These are phyloP conservation scores for Cladosporium sp. DNA, from an alignment of 2,329 filamentous ascomycete genomes.

Conservation along the genomic window DNA sequence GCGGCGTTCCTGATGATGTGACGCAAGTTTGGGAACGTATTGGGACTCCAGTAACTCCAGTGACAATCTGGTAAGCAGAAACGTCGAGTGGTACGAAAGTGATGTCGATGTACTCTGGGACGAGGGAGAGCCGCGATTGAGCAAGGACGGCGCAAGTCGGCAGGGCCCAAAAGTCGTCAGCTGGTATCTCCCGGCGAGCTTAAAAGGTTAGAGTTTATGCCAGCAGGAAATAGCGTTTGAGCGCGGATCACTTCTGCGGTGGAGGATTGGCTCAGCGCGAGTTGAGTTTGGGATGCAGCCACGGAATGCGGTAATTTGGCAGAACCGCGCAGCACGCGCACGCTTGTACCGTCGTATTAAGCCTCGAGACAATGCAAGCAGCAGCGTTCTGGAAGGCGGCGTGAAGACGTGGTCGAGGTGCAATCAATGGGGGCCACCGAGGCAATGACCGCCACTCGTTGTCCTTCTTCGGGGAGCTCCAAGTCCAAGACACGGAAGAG, in stretches of 20 bases:
- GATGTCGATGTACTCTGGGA: conserved; percentile 10
- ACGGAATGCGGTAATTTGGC: conserved; percentile 2
- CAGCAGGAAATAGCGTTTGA: conserved; percentile 15
- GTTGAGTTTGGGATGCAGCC: conserved; percentile 19
- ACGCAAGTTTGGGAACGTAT: neutral
- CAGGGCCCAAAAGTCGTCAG: conserved; percentile 20
- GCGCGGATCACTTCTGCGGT: conserved; percentile 17
- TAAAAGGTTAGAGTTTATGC: conserved; percentile 14
- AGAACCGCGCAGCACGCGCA: neutral
- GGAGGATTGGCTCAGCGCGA: conserved; percentile 18
- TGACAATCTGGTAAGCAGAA: conserved; percentile 3
- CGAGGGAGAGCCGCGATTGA: conserved; percentile 14
- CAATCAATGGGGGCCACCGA: neutral
- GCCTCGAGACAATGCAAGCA: neutral
- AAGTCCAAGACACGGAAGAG: conserved; percentile 8
- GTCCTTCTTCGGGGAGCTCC: neutral
- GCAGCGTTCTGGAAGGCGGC: neutral
- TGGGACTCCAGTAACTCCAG: conserved; percentile 7
- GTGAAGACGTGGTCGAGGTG: neutral
- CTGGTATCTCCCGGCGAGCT: conserved; percentile 19
- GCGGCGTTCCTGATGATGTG: neutral
- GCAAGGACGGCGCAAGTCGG: conserved; percentile 11
- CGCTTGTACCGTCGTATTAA: neutral
- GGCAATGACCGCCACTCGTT: conserved; percentile 8
- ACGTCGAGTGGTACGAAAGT: conserved; percentile 10